Conservation (phyloP, 768 basidiomycete species). For the Pulveroboletus sp. region DNA sequence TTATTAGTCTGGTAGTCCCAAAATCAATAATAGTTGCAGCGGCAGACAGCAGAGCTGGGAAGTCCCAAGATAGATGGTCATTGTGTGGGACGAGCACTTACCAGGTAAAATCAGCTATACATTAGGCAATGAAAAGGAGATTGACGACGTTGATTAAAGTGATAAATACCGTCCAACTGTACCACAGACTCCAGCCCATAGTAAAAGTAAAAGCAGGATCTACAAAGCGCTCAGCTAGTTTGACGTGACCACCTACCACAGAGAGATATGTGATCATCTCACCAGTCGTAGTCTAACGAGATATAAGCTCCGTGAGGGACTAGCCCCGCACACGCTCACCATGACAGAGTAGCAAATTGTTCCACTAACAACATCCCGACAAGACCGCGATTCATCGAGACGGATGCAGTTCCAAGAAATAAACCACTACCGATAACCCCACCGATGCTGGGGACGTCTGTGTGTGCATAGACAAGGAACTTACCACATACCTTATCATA, state of each 20-base stretch:
- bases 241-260: slow-evolving; percentile 40
- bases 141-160: slow-evolving; percentile 9
- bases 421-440: slow-evolving; percentile 37
- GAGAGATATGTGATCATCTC: slow-evolving; percentile 44
- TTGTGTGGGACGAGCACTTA: not conserved
- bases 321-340: slow-evolving; percentile 15
- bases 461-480: not conserved
- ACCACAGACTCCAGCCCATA: slow-evolving; percentile 37
- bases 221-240: slow-evolving; percentile 42
- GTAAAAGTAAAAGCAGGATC: slow-evolving; percentile 39
- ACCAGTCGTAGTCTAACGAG: slow-evolving; percentile 25
- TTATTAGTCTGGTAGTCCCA: slow-evolving; percentile 37
- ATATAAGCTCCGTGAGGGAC: not conserved
- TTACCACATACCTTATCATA: slow-evolving; percentile 25
- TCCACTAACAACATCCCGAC: slow-evolving; percentile 38
- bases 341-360: slow-evolving; percentile 31
- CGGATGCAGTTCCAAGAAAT: slow-evolving; percentile 25
- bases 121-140: not conserved
- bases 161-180: slow-evolving; percentile 29
- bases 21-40: slow-evolving; percentile 46
- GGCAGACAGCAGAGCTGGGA: slow-evolving; percentile 39
- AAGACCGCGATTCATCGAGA: slow-evolving; percentile 36
- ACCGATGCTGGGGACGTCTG: slow-evolving; percentile 12
- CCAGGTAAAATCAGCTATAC: slow-evolving; percentile 15
- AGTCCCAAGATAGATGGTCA: not conserved